Conservation (phyloP, 2,329 filamentous ascomycete species). For the Botryotinia narcissicola region DNA sequence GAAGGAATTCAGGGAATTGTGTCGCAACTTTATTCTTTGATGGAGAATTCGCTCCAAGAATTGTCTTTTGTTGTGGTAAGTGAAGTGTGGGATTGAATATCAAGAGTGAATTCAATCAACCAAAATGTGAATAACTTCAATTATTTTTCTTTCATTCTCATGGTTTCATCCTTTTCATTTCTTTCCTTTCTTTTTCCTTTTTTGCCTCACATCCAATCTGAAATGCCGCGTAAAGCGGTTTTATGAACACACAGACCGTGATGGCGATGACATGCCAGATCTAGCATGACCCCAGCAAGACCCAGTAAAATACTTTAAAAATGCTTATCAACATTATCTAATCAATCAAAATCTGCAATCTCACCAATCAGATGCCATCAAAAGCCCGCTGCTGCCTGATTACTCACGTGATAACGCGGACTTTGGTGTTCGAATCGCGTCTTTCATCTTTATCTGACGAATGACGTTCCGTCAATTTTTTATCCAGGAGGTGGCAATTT, state of each 20-base stretch:
- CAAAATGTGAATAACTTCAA: neutral
- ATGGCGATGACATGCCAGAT: neutral
- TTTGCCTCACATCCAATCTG: neutral
- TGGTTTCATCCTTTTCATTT: neutral
- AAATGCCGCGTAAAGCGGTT: slow-evolving; percentile 1
- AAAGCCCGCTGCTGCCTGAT: neutral
- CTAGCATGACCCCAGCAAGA: neutral
- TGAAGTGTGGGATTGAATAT: too few species aligned
- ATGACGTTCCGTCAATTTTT: neutral
- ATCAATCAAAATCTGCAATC: neutral
- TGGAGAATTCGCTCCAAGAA: neutral
- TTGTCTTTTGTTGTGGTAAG: neutral
- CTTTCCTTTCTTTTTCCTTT: neutral
- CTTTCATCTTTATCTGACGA: slow-evolving; percentile 6
- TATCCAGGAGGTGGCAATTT: neutral
- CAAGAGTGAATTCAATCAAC: neutral
- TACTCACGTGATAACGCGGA: neutral
- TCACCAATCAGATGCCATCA: neutral
- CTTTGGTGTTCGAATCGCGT: neutral
- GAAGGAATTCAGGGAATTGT: neutral
- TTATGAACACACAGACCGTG: neutral
- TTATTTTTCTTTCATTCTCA: neutral
- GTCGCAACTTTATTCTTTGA: neutral
- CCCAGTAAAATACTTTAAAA: neutral
- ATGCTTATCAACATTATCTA: neutral